Percentiles rank a stretch among this genome's conserved stretches.
phyloP scores from a whole-genome alignment of 768 basidiomycete species.

The Agrocybe chaxingu region DNA sequence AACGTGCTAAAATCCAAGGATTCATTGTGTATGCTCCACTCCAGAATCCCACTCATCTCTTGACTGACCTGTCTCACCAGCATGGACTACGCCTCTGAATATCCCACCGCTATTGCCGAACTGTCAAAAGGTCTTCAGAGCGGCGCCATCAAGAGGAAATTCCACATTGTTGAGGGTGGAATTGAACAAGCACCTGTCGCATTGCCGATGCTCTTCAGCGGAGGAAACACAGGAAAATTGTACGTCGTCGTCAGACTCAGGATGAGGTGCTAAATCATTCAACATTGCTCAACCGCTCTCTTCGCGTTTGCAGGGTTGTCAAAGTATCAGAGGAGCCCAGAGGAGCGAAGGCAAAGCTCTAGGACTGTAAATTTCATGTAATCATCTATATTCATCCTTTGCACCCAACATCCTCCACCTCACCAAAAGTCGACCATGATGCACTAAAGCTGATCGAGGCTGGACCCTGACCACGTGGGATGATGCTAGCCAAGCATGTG shows the following conservation, averaged over 20 bases:
- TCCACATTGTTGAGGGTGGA: conserved; percentile 73
- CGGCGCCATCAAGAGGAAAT: conserved; percentile 76
- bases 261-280: neutral
- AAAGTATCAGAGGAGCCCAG: conserved; percentile 46
- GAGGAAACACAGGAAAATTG: conserved; percentile 81
- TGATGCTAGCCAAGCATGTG: conserved; percentile 5
- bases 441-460: neutral
- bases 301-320: conserved; percentile 42
- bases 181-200: conserved; percentile 69
- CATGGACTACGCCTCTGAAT: conserved; percentile 70
- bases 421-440: no score
- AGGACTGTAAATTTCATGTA: conserved; percentile 3
- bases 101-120: conserved; percentile 52
- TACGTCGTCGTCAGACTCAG: conserved; percentile 20
- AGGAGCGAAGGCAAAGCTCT: conserved; percentile 28
- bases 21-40: conserved; percentile 64
- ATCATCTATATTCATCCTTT: conserved; percentile 2
- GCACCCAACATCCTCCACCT: neutral
- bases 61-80: conserved; percentile 29
- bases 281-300: conserved; percentile 2
- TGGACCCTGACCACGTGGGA: neutral
- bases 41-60: neutral
- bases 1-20: conserved; percentile 79
- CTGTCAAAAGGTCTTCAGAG: conserved; percentile 55
- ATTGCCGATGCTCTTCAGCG: conserved; percentile 69